Percentiles rank a stretch among this genome's conserved stretches.
These are phyloP conservation scores for Collariella sp. DNA, from an alignment of 495 filamentous ascomycete species.

Conservation along the genomic window DNA sequence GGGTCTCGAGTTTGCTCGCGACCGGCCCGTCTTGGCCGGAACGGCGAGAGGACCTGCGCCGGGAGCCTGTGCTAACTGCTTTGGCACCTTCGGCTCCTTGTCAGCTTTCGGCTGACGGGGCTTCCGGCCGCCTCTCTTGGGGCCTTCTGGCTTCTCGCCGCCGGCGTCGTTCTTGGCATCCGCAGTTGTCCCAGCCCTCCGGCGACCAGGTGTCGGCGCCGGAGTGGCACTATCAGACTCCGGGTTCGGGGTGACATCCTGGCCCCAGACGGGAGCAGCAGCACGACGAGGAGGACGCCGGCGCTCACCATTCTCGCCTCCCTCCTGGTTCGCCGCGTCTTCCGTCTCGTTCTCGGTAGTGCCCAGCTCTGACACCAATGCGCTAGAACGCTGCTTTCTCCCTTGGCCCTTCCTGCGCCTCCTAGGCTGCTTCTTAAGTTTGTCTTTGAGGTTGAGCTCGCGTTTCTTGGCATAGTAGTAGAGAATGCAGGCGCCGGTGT, in stretches of 20 bases:
- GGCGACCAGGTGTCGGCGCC: slow-evolving; percentile 40
- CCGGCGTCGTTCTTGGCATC: slow-evolving; percentile 41
- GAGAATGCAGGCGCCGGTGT: slow-evolving; percentile 79
- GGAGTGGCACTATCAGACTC: slow-evolving; percentile 50
- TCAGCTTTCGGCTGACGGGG: slow-evolving; percentile 39
- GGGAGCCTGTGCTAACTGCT: slow-evolving; percentile 29
- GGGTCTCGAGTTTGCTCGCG: slow-evolving; percentile 38
- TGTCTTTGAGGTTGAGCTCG: slow-evolving; percentile 76
- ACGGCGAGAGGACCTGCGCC: slow-evolving; percentile 33
- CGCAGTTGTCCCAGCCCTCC: slow-evolving; percentile 35
- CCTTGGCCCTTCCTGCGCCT: slow-evolving; percentile 49
- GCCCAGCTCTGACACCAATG: slow-evolving; percentile 67
- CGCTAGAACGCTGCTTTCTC: slow-evolving; percentile 61
- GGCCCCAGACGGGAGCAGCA: slow-evolving; percentile 44
- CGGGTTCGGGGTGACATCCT: slow-evolving; percentile 37
- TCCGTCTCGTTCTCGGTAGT: slow-evolving; percentile 48
- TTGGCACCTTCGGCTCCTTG: slow-evolving; percentile 27
- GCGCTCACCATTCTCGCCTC: slow-evolving; percentile 43
- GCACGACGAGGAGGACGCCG: slow-evolving; percentile 43
- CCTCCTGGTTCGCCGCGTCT: slow-evolving; percentile 36
- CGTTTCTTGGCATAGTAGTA: slow-evolving; percentile 96
- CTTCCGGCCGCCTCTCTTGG: slow-evolving; percentile 36
- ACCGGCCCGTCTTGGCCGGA: slow-evolving; percentile 32
- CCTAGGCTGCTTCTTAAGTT: slow-evolving; percentile 62
- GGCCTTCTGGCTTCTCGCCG: slow-evolving; percentile 47